phyloP scores from a whole-genome alignment of 257 asterid species.

The Nicotiana knightiana region DNA sequence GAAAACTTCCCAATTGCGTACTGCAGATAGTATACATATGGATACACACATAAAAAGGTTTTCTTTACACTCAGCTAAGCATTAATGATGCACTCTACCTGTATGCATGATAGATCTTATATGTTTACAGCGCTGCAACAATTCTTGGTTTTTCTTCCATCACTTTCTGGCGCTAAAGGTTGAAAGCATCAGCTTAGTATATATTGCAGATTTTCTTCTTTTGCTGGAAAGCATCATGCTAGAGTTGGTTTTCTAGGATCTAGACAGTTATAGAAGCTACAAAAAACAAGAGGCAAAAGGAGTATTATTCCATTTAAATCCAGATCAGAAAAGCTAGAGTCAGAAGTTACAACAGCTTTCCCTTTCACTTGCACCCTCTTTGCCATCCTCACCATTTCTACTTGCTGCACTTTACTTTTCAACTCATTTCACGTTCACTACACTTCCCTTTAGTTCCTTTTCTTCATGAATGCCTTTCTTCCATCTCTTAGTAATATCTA shows the following conservation, averaged over 20 bases:
- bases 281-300: background rate
- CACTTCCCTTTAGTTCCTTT: background rate
- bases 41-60: background rate
- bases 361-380: background rate
- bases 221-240: background rate
- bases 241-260: background rate
- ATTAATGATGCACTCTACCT: background rate
- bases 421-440: too few relatives aligned
- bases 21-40: background rate
- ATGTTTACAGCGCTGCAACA: background rate
- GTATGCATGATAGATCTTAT: background rate
- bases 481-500: background rate
- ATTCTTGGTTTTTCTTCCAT: background rate
- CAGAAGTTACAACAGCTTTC: background rate
- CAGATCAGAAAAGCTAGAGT: background rate
- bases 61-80: background rate
- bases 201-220: background rate
- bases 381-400: conserved; percentile 1
- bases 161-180: background rate
- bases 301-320: background rate
- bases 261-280: background rate
- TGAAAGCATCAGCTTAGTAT: background rate
- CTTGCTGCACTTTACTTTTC: background rate
- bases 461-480: background rate
- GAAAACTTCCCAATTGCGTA: background rate